Conservation (phyloP, 768 basidiomycete genomes). For the Imleria badia region DNA sequence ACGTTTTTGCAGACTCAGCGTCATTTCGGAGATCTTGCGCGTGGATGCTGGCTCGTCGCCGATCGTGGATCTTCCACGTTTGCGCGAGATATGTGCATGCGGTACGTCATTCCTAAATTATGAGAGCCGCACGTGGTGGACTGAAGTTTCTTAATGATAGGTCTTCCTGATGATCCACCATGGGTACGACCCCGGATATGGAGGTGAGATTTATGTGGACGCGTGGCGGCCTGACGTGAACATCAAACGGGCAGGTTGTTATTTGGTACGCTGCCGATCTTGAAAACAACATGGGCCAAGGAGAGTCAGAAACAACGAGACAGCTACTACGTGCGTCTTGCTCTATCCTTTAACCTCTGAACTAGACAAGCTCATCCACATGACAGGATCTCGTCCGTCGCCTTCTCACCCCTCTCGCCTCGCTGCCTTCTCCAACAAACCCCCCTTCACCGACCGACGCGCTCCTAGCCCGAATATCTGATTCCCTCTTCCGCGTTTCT, state of each 20-base stretch:
- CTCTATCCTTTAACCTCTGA: not conserved
- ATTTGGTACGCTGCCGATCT: conserved; percentile 57
- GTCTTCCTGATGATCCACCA: conserved; percentile 69
- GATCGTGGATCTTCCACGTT: conserved; percentile 52
- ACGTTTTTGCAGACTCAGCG: conserved; percentile 42
- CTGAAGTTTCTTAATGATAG: conserved; percentile 35
- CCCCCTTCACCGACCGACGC: conserved; percentile 46
- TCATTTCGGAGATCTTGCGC: conserved; percentile 63
- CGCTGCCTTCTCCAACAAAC: conserved; percentile 41
- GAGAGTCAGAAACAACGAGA: conserved; percentile 62
- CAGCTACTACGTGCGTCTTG: conserved; percentile 65
- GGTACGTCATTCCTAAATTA: conserved; percentile 42
- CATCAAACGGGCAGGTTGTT: conserved; percentile 45
- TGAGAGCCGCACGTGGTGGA: not conserved
- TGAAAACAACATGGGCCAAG: conserved; percentile 57
- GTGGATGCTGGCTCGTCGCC: conserved; percentile 38
- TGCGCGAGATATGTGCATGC: conserved; percentile 57
- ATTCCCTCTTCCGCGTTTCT: conserved; percentile 58
- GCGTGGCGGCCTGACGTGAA: conserved; percentile 2
- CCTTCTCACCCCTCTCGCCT: conserved; percentile 54
- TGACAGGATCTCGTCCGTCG: conserved; percentile 67
- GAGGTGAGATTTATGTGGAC: conserved; percentile 50
- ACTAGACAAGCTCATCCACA: conserved; percentile 10
- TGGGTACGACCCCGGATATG: conserved; percentile 78
- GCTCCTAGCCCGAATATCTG: conserved; percentile 47